A percentile compares a stretch with the other conserved stretches of the same genome.
phyloP scores from a whole-genome alignment of 257 asterid species.

The Gentiana macrophylla region DNA sequence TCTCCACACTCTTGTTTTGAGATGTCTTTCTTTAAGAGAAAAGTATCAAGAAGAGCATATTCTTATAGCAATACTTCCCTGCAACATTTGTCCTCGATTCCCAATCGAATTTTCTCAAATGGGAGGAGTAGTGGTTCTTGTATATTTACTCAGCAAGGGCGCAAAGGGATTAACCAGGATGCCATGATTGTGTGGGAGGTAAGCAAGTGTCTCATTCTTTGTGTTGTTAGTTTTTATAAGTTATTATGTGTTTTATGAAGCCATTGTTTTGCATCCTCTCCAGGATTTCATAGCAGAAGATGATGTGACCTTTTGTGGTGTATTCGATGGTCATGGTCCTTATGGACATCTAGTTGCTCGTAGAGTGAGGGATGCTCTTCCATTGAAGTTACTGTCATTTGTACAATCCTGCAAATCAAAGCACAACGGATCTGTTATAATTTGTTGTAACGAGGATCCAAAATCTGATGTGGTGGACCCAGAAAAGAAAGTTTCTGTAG shows the following conservation, averaged over 20 bases:
- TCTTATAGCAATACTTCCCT: constrained; percentile 52
- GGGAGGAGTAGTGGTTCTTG: constrained; percentile 76
- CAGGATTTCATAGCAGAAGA: constrained; percentile 90
- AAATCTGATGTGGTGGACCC: constrained; percentile 66
- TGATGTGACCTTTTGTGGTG: constrained; percentile 81
- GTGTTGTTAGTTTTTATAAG: neutral
- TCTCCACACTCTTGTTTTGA: constrained; percentile 55
- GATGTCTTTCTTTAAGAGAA: constrained; percentile 42
- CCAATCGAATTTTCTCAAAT: constrained; percentile 67
- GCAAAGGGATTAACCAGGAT: constrained; percentile 96
- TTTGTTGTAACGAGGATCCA: constrained; percentile 54
- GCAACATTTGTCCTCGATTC: constrained; percentile 67
- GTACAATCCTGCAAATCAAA: constrained; percentile 48
- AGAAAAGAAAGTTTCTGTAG: constrained; percentile 30
- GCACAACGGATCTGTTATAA: constrained; percentile 39
- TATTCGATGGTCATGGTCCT: constrained; percentile 97
- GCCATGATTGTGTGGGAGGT: constrained; percentile 99
- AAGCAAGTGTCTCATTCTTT: constrained; percentile 13
- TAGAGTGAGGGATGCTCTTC: constrained; percentile 79
- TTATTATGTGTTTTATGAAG: neutral
- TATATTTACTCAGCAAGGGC: constrained; percentile 95
- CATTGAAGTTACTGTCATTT: constrained; percentile 52
- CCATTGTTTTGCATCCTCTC: constrained; percentile 6
- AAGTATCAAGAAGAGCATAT: constrained; percentile 56
- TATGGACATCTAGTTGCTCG: constrained; percentile 95